Evolutionary conservation across 352 stramenopile genomes (phyloP), one percentile per base, ranked within the genome.

Genomic region (Discostella stelligera): DNA sequence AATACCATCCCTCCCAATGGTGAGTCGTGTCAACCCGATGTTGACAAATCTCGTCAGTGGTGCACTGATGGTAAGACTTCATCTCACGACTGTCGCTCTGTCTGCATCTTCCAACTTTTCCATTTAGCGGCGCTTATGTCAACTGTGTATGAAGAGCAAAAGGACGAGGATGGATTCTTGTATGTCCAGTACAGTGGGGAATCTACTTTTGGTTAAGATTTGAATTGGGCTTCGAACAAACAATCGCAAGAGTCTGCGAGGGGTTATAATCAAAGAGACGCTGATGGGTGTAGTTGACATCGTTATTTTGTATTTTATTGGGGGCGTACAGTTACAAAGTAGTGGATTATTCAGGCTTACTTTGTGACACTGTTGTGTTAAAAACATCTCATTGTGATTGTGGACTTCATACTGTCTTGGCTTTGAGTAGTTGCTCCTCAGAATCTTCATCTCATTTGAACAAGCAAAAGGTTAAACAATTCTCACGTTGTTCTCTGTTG

Each of bases 151-250:
- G 97, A 99, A 91, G 95, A 98, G 82, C 95, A 99, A 83, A 98
- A 98, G 88, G 97, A 99, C 83, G 95, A 97, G 71, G 87, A 95
- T 84, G 97, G 97, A 30, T 99, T 99, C 78, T 93, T 99, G 66
- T 99, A 99, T 90, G 98, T 99, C 87, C 98, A 97, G 77, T 99
- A 99, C 91, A 98, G 94, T 81, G 97, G 96, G 74, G 97, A 99
- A 89, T 98, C 98, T 80, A 99, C 97, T 52, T 99, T 99, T 89
- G 97, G 97, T 23, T 89, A 70, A 70, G 37, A 44, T 14, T 44
- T 44, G 37, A 44, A 44, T 44, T 8, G 37, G 7, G 11, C 3
- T 41, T 9, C 9, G 32, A 41, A 44, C 37, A 44, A 44, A 44
- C 37, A 11, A 44, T 41, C n/a, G n/a, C n/a, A 44, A 44, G 37